phyloP scores from a whole-genome alignment of 2,329 filamentous ascomycete species.

The Pseudonectria buxi region DNA sequence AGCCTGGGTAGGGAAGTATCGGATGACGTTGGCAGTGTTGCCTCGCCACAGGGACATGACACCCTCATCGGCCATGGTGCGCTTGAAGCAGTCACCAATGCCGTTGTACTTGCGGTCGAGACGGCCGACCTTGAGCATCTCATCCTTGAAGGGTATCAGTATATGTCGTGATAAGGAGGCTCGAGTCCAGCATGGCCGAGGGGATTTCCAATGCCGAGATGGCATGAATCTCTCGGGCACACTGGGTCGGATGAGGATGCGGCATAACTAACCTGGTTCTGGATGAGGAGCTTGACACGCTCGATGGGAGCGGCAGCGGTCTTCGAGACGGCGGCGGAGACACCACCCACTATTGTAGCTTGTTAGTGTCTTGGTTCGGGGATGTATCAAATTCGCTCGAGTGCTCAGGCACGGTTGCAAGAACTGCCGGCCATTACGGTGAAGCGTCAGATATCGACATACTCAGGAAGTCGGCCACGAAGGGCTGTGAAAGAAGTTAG shows the following conservation, averaged over 20 bases:
- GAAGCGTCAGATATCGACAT: slow-evolving; percentile 47
- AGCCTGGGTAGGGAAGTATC: slow-evolving; percentile 99
- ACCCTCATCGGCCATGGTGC: slow-evolving; percentile 88
- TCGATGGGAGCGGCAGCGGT: slow-evolving; percentile 99
- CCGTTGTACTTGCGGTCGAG: slow-evolving; percentile 95
- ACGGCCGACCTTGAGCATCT: slow-evolving; percentile 99
- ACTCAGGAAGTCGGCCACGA: slow-evolving; percentile 98
- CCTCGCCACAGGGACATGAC: slow-evolving; percentile 94
- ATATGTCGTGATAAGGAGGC: too few relatives aligned
- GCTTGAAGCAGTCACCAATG: slow-evolving; percentile 91
- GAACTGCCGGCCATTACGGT: slow-evolving; percentile 8
- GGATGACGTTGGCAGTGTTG: slow-evolving; percentile 99
- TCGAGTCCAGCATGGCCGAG: neutral
- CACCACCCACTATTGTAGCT: slow-evolving; percentile 80
- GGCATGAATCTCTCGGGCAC: neutral
- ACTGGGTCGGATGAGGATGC: neutral
- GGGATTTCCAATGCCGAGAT: neutral
- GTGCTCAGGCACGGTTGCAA: neutral
- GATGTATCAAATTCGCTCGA: slow-evolving; percentile 4
- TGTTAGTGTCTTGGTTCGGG: slow-evolving; percentile 11
- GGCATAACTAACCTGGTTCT: slow-evolving; percentile 96
- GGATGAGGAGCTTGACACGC: slow-evolving; percentile 99
- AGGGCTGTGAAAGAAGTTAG: slow-evolving; percentile 55
- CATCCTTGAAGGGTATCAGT: slow-evolving; percentile 64
- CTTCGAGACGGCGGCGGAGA: slow-evolving; percentile 99